Conservation (phyloP, 306 rosid genomes). For the Castanea crenata region DNA sequence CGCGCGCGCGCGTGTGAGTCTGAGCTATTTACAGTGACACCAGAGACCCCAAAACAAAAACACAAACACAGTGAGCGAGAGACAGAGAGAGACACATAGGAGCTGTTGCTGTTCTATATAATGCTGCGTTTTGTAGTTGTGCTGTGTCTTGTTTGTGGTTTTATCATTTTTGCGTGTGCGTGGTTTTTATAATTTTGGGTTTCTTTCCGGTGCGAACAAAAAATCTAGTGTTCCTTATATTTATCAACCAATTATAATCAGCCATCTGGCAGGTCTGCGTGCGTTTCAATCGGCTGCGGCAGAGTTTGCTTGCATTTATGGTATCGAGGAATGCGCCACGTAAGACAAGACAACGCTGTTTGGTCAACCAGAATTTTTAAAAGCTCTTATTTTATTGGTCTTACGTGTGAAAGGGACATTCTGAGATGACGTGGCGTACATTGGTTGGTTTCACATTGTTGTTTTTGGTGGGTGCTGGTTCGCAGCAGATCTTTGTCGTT, state of each 20-base stretch:
- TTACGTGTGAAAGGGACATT: not conserved
- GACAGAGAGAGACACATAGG: no score
- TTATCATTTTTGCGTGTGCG: conserved; percentile 1
- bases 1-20: no score
- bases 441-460: not conserved
- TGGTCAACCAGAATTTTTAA: not conserved
- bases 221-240: not conserved
- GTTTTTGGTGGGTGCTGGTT: conserved; percentile 36
- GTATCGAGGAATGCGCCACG: not conserved
- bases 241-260: not conserved
- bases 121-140: no score
- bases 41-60: no score
- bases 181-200: conserved; percentile 19
- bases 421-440: conserved; percentile 17
- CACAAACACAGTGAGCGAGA: no score
- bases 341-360: not conserved
- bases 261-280: conserved; percentile 13
- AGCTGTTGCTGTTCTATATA: no score
- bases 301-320: no score
- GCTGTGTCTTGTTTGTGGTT: no score
- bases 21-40: no score
- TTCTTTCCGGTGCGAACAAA: conserved; percentile 25
- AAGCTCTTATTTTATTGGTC: not conserved
- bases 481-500: conserved; percentile 35
- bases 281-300: no score